Base-by-base conservation (phyloP, 495 filamentous ascomycete genomes). In the Acidiella bohemica region DNA sequence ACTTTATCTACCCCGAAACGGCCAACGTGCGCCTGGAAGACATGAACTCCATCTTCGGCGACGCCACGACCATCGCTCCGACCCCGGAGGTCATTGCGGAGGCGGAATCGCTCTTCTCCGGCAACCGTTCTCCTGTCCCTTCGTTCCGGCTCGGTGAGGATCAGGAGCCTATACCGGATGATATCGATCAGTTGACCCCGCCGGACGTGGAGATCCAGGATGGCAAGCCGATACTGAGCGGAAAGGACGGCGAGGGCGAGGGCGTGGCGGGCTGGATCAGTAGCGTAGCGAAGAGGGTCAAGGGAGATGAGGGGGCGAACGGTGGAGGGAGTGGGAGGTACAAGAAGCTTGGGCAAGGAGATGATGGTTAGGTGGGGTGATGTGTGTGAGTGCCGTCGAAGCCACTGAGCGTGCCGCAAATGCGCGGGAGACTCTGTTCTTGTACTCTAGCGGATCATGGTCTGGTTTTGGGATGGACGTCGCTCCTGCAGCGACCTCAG, bases 1-100 rank as follows among this genome's bases (percentile, higher is more conserved):
- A 84, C 58, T 95, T 95, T 59, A 68, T 93, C 42, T 97, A 97
- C 55, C 90, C 90, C 17, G 90, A 97, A 62, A 97, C 90, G 0
- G 84, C 84, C 51, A 88, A 88, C 44, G 78, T 97, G 50, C 76
- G 86, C 46, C 69, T 97, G 45, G 90, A 97, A 62, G 92, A 97
- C 50, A 97, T 97, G 90, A 80, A 92, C 56, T 58, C 68, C 16
- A 61, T 95, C 8, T 95, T 95, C 53, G 87, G 87, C 31, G 87
- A 95, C 60, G 80, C 84, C 23, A 84, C 81, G 8, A 81, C 77
- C 5, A 68, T 71, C n/a, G 76, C 80, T 68, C 76, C 78, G 2
- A 83, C 79, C 1, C 80, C 79, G 8, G 63, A 70, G 13, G 76
- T 75, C 9, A 67, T 80, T 8, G 70, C 66, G 11, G 85, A 93